Base-by-base conservation (phyloP, 257 asterid species). In the Perilla frutescens region DNA sequence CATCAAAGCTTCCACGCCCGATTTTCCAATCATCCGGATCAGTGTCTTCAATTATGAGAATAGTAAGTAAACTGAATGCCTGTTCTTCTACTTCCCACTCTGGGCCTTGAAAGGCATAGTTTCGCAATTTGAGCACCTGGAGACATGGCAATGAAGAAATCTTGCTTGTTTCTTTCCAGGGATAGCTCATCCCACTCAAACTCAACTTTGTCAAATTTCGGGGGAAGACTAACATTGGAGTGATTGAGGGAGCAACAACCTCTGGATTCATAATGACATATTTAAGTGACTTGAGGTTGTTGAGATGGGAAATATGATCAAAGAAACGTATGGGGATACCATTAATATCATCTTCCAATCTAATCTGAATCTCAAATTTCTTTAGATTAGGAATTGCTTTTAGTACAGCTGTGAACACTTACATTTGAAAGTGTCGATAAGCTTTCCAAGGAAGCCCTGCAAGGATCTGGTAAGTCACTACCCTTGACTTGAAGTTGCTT, bases 141-240 rank as follows among this genome's bases (percentile, higher is more conserved):
- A 56, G 73, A 9, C 54, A 8, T 11, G 77, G 77, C 41, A 63
- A n/a, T 41, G 48, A 12, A 1, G 65, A 60, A 14, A 66, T 75
- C 56, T 45, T 66, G 60, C 39, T 34, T 32, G 55, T 57, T 31
- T 75, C 65, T 11, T 66, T 14, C 73, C 79, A 75, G 5, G 73
- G 67, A 43, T 64, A 66, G 48, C 79, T 73, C 48, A 55, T 31
- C 32, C 79, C 79, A 36, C 72, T 74, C 79, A 66, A 66, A 55
- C 44, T 67, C 67, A 74, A 34, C 67, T 74, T 74, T 10, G 39
- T 48, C 41, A 74, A 53, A n/a, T 63, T 44, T 32, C 11, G 43
- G 6, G 79, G 67, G 51, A 74, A 74, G 11, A 32, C 8, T 6
- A 59, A 65, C 44, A 57, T 51, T 0, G 73, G 60, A 65, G 59